Evolutionary conservation across 352 stramenopile genomes (phyloP).

Genomic region (Halophytophthora batemanensis): DNA sequence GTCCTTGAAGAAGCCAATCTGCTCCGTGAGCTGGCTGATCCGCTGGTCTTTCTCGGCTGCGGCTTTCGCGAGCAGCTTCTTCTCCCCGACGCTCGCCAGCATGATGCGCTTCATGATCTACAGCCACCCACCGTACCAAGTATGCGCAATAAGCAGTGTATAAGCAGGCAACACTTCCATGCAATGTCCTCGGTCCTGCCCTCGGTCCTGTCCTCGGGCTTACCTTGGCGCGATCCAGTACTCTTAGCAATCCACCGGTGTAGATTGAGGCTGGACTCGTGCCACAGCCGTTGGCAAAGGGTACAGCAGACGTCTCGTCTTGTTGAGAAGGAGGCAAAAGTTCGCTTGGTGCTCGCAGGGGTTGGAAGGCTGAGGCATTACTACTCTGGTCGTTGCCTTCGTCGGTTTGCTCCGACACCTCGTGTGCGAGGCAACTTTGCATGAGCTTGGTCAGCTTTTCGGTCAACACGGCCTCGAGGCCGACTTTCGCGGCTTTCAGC

Average conservation of each 20-base stretch:
- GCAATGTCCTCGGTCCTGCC: no score
- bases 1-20: slow-evolving; percentile 67
- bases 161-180: no score
- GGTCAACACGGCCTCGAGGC: slow-evolving; percentile 31
- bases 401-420: slow-evolving; percentile 6
- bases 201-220: no score
- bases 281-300: slow-evolving; percentile 37
- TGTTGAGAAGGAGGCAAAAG: slow-evolving; percentile 1
- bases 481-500: slow-evolving; percentile 28
- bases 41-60: slow-evolving; percentile 32
- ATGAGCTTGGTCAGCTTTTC: slow-evolving; percentile 27
- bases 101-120: slow-evolving; percentile 39
- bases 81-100: slow-evolving; percentile 39
- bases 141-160: not conserved
- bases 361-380: slow-evolving; percentile 9
- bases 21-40: slow-evolving; percentile 33
- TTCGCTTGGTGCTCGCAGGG: slow-evolving; percentile 8
- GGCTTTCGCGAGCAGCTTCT: slow-evolving; percentile 23
- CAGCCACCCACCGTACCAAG: not conserved
- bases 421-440: slow-evolving; percentile 12
- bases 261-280: slow-evolving; percentile 44
- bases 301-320: slow-evolving; percentile 4
- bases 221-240: slow-evolving; percentile 56
- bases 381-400: not conserved
- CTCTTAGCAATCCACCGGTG: slow-evolving; percentile 32